Percentiles rank a stretch among this genome's conserved stretches.
Evolutionary conservation across 106 monocot species (phyloP).

Genomic region (Acorus calamus): DNA sequence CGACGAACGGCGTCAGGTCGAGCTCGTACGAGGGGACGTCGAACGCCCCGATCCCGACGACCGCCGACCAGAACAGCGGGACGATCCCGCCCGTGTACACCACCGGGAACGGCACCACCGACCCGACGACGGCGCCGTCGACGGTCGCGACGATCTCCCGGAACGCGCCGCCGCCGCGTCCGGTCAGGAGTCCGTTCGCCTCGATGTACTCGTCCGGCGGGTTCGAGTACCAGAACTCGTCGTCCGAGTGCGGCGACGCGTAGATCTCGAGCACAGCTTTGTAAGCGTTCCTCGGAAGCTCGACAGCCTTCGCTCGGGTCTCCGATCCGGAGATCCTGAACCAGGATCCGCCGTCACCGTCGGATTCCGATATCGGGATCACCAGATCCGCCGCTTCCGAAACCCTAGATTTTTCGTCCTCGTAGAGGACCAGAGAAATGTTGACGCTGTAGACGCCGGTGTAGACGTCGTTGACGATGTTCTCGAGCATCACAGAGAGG

Average conservation of each 20-base stretch:
- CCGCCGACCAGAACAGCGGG: constrained; percentile 39
- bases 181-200: constrained; percentile 9
- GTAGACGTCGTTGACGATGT: constrained; percentile 39
- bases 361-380: constrained; percentile 29
- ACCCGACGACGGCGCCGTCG: constrained; percentile 33
- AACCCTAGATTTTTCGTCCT: constrained; percentile 4
- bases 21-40: constrained; percentile 48
- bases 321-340: constrained; percentile 14
- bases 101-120: constrained; percentile 35
- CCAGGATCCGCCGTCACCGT: constrained; percentile 38
- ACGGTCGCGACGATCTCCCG: constrained; percentile 26
- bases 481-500: constrained; percentile 69
- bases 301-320: background rate
- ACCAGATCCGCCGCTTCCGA: constrained; percentile 40
- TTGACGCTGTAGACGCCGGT: constrained; percentile 46
- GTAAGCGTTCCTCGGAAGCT: constrained; percentile 15
- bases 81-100: constrained; percentile 41
- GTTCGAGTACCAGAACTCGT: constrained; percentile 47
- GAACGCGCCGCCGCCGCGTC: constrained; percentile 38
- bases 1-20: constrained; percentile 54
- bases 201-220: constrained; percentile 10
- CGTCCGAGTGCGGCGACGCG: constrained; percentile 6
- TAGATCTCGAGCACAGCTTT: constrained; percentile 17
- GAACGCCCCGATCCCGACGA: constrained; percentile 36
- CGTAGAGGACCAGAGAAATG: constrained; percentile 48